Percentiles rank a stretch among this genome's conserved stretches.
These are phyloP conservation scores for Myrica gale DNA, from an alignment of 306 rosid species.

Conservation along the genomic window DNA sequence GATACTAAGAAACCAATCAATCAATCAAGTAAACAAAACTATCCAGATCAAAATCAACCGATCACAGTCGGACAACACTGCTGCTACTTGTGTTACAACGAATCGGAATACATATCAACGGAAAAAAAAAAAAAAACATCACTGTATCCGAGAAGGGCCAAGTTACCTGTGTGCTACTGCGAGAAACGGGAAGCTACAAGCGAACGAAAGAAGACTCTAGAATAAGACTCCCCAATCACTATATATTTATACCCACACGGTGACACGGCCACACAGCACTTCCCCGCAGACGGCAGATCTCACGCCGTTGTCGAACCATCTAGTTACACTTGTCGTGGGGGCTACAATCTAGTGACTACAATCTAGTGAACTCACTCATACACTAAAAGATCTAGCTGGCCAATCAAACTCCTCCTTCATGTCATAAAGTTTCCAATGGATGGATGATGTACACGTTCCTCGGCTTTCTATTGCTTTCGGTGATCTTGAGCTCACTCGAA, in stretches of 20 bases:
- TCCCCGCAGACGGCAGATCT: neutral
- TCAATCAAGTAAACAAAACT: neutral
- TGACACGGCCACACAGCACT: too few relatives aligned
- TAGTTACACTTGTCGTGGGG: slow-evolving; percentile 6
- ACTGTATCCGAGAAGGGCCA: neutral
- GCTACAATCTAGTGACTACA: neutral
- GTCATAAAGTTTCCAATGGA: neutral
- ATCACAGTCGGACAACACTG: neutral
- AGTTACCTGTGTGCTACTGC: neutral
- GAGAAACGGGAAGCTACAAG: neutral
- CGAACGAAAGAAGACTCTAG: neutral
- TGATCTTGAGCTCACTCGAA: neutral
- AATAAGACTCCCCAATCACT: neutral
- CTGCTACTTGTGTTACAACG: neutral
- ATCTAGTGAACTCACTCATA: neutral
- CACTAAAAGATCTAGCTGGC: neutral
- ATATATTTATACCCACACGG: too few relatives aligned
- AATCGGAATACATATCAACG: neutral
- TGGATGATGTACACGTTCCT: neutral
- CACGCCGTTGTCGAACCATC: neutral
- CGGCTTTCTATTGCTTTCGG: neutral
- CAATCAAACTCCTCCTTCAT: neutral
- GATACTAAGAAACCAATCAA: too few relatives aligned
- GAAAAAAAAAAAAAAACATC: neutral
- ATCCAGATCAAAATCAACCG: neutral